These are phyloP conservation scores for Phytophthora citrophthora DNA, from an alignment of 352 stramenopile genomes.

Conservation along the genomic window DNA sequence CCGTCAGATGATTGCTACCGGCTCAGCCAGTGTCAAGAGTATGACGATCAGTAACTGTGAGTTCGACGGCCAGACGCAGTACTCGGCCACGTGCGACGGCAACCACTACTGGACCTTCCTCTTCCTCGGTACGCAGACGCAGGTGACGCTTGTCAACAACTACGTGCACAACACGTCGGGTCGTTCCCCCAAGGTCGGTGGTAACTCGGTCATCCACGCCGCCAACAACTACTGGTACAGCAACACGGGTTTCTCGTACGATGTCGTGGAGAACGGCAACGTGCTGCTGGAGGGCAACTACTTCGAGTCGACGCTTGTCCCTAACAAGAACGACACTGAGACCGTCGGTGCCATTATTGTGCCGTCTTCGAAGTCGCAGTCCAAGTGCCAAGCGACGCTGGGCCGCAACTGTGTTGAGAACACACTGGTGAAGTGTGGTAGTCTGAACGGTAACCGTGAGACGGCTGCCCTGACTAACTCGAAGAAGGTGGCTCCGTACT, in stretches of 20 bases:
- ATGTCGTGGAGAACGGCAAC: conserved; percentile 31
- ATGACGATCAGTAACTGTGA: conserved; percentile 61
- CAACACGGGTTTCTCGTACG: conserved; percentile 46
- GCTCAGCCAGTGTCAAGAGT: conserved; percentile 35
- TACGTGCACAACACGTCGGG: conserved; percentile 47
- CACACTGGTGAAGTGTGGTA: conserved; percentile 27
- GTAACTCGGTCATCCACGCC: conserved; percentile 29
- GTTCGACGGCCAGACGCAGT: conserved; percentile 50
- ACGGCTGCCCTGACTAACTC: conserved; percentile 10
- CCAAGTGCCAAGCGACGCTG: conserved; percentile 20
- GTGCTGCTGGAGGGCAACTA: conserved; percentile 54
- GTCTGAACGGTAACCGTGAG: conserved; percentile 17
- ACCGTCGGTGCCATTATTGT: conserved; percentile 19
- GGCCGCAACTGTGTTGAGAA: conserved; percentile 39
- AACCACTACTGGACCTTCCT: conserved; percentile 56
- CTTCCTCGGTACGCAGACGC: conserved; percentile 33
- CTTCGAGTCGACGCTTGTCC: conserved; percentile 34
- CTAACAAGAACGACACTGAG: conserved; percentile 20
- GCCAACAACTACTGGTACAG: conserved; percentile 56
- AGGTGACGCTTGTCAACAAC: conserved; percentile 41
- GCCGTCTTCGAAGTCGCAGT: conserved; percentile 13
- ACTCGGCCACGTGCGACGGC: conserved; percentile 54
- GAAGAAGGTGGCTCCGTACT: conserved; percentile 23
- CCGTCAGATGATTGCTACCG: conserved; percentile 47
- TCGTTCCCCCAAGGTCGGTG: conserved; percentile 34